These are phyloP conservation scores for Tinospora cordifolia DNA, from an alignment of 164 flowering plant genomes.

Conservation along the genomic window DNA sequence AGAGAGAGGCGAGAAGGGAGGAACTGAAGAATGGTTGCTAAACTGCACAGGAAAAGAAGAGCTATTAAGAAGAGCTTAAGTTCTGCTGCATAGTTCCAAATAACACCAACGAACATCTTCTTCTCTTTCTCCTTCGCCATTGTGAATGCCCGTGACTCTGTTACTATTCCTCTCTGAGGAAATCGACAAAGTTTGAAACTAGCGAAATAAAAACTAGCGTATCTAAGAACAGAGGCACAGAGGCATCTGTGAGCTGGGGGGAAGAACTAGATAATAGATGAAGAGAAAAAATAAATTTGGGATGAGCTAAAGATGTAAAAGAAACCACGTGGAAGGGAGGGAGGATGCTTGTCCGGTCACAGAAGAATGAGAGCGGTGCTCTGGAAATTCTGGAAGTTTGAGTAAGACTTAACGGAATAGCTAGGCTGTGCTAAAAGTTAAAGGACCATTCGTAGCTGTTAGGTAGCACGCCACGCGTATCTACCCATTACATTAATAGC, in stretches of 20 bases:
- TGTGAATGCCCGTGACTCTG: background rate
- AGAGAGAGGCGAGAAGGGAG: no score
- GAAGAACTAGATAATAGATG: background rate
- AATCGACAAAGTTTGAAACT: no score
- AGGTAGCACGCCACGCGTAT: no score
- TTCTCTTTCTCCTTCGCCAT: constrained; percentile 11
- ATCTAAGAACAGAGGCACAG: no score
- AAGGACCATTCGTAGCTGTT: no score
- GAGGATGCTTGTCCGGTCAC: background rate
- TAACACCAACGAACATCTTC: constrained; percentile 44
- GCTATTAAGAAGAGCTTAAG: constrained; percentile 44
- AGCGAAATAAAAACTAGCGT: no score
- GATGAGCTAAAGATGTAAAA: background rate
- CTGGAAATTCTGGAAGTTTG: background rate
- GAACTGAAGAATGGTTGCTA: no score
- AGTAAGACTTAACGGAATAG: background rate
- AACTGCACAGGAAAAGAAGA: constrained; percentile 36
- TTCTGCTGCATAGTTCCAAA: constrained; percentile 64
- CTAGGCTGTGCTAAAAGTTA: background rate
- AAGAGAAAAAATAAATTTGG: background rate
- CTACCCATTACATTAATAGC: no score
- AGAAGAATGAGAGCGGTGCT: background rate
- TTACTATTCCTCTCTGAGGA: background rate
- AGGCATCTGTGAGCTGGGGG: background rate
- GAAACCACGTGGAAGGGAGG: background rate